phyloP scores from a whole-genome alignment of 805 yeast genomes.

The Clavispora fructus region DNA sequence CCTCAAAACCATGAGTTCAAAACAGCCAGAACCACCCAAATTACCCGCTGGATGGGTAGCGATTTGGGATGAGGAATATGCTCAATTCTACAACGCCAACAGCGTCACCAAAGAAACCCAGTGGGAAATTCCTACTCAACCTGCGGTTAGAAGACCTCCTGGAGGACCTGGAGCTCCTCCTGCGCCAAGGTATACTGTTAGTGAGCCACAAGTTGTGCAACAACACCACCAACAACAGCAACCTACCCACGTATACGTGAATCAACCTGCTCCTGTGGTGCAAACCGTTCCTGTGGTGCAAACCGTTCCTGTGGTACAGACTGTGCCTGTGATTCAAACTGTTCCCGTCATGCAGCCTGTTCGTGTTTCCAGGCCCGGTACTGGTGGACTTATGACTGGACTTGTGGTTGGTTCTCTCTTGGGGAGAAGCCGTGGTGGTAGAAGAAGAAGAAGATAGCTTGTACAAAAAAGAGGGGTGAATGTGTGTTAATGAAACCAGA shows the following conservation, averaged over 20 bases:
- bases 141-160: neutral
- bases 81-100: conserved; percentile 23
- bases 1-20: neutral
- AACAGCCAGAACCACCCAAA: conserved; percentile 7
- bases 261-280: neutral
- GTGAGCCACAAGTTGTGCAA: neutral
- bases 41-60: conserved; percentile 30
- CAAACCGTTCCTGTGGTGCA: neutral
- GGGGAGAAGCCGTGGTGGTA: neutral
- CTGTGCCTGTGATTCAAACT: neutral
- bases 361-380: neutral
- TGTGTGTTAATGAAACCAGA: too few species aligned
- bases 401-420: conserved; percentile 1
- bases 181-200: neutral
- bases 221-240: neutral
- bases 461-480: too few species aligned
- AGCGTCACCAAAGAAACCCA: conserved; percentile 22
- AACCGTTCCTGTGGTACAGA: neutral
- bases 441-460: neutral
- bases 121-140: conserved; percentile 22
- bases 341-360: neutral
- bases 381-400: neutral
- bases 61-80: conserved; percentile 30
- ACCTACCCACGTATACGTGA: neutral
- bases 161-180: neutral